These are phyloP conservation scores for Aspergillus carbonarius DNA, from an alignment of 2,329 filamentous ascomycete genomes.

Conservation along the genomic window DNA sequence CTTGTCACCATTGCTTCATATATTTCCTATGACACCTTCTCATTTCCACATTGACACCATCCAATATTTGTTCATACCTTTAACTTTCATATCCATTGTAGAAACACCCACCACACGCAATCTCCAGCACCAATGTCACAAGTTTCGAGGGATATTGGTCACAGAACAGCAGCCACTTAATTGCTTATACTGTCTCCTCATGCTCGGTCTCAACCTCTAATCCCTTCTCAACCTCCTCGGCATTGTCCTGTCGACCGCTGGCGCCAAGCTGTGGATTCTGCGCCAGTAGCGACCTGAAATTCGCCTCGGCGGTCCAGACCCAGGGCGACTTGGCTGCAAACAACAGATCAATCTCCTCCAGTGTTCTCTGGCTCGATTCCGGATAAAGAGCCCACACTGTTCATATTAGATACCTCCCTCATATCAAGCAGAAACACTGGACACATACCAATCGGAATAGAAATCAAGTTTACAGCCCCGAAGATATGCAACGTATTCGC, in stretches of 20 bases:
- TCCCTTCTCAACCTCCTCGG: background rate
- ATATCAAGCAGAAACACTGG: too few species aligned
- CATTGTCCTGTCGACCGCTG: background rate
- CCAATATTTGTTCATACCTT: too few species aligned
- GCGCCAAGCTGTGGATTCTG: background rate
- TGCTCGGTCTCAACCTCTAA: background rate
- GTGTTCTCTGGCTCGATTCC: slow-evolving; percentile 19
- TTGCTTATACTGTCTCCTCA: background rate
- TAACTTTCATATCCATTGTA: too few species aligned
- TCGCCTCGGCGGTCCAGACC: slow-evolving; percentile 18
- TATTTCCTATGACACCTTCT: too few species aligned
- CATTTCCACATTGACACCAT: too few species aligned
- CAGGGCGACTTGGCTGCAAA: slow-evolving; percentile 20
- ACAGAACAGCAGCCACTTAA: too few species aligned
- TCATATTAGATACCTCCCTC: background rate
- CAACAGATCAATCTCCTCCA: slow-evolving; percentile 25
- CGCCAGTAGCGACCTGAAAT: slow-evolving; percentile 4
- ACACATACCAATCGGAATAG: background rate
- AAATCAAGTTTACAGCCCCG: background rate
- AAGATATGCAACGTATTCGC: background rate
- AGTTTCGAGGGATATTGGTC: too few species aligned
- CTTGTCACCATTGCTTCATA: too few species aligned
- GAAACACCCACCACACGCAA: too few species aligned
- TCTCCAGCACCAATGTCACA: too few species aligned
- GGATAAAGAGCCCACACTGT: background rate